phyloP scores from a whole-genome alignment of 176 grass and related monocot species.

The Oryza glaberrima region DNA sequence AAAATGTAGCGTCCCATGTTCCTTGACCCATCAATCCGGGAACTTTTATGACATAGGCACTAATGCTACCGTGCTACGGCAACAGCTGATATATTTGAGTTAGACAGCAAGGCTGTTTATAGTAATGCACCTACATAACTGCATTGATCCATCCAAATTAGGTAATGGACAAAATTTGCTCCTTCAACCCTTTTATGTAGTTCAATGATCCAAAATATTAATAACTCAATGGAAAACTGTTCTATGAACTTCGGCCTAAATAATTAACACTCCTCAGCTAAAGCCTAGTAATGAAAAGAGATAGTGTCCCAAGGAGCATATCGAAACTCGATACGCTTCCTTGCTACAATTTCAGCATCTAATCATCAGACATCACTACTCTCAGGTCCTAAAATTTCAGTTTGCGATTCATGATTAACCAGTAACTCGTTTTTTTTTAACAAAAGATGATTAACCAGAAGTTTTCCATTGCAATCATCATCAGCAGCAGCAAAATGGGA shows the following conservation, averaged over 20 bases:
- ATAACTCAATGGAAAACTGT: neutral
- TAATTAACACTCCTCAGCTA: neutral
- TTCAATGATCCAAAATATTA: neutral
- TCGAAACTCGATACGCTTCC: neutral
- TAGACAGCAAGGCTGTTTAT: neutral
- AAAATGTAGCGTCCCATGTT: no score
- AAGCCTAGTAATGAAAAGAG: neutral
- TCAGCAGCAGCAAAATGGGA: neutral
- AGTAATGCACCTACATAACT: conserved; percentile 1
- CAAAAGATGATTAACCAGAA: neutral
- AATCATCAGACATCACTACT: neutral
- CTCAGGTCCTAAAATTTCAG: neutral
- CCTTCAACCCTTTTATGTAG: neutral
- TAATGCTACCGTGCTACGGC: neutral
- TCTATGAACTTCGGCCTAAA: neutral
- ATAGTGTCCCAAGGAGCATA: neutral
- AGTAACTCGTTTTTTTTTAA: neutral
- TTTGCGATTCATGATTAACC: neutral
- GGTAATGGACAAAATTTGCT: neutral
- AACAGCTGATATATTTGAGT: neutral
- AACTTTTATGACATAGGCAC: neutral
- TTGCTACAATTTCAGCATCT: neutral
- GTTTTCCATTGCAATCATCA: neutral
- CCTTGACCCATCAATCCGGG: no score
- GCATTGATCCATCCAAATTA: neutral